Percentiles rank a stretch among this genome's conserved stretches.
These are phyloP conservation scores for Zopfia rhizophila DNA, from an alignment of 2,329 filamentous ascomycete genomes.

Conservation along the genomic window DNA sequence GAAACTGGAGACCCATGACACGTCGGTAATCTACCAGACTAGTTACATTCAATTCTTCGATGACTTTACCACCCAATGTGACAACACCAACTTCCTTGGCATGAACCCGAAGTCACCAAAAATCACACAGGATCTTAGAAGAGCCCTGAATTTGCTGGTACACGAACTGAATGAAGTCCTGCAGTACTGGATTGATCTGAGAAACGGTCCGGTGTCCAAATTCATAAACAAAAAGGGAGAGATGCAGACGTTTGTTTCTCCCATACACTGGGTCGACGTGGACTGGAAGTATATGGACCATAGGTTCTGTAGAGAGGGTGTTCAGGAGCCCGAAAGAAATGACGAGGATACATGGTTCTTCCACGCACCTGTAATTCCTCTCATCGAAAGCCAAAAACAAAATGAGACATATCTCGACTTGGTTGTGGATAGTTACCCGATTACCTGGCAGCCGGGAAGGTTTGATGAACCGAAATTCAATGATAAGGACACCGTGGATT, in stretches of 20 bases:
- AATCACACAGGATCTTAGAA: conserved; percentile 2
- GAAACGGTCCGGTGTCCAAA: conserved; percentile 1
- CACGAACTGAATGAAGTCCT: conserved; percentile 13
- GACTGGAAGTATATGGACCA: conserved; percentile 6
- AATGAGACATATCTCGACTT: neutral
- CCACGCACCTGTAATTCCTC: neutral
- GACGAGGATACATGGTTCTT: conserved; percentile 9
- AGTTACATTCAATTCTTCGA: conserved; percentile 16
- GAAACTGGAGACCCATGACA: neutral
- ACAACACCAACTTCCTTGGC: neutral
- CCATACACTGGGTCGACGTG: conserved; percentile 4
- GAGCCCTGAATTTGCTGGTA: conserved; percentile 5
- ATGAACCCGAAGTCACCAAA: neutral
- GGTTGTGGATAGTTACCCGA: no score
- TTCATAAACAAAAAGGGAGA: neutral
- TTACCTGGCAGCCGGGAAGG: conserved; percentile 5
- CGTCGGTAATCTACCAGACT: conserved; percentile 8
- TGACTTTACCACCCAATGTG: conserved; percentile 4
- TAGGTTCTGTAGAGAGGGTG: conserved; percentile 11
- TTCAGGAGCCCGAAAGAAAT: conserved; percentile 4
- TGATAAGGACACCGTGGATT: neutral
- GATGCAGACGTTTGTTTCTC: neutral
- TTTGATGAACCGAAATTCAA: neutral
- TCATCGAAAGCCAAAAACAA: neutral
- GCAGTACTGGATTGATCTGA: conserved; percentile 13